Evolutionary conservation across 306 rosid genomes (phyloP), one percentile per base, ranked within the genome.

Genomic region (Cucurbita argyrosperma): DNA sequence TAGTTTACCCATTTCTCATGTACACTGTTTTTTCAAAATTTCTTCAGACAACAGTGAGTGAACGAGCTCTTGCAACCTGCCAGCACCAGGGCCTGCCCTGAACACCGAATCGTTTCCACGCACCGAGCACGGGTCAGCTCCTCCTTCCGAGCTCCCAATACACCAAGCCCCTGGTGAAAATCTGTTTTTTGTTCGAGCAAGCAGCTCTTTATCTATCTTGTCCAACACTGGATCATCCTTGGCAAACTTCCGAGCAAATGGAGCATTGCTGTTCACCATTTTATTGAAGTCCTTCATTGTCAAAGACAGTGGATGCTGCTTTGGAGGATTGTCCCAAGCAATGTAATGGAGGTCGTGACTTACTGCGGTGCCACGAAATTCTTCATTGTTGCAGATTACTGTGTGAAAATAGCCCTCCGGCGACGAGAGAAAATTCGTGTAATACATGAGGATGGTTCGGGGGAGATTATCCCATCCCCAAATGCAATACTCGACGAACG

Each of bases 381-480:
- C 88, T 54, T 88, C 85, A 0, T 70, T 87, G 87, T 87, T 87
- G 84, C 97, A 90, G 59, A 93, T 90, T 46, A 93, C 94, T 0
- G 92, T 91, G 76, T 94, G 96, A 72, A 89, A 94, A 82, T 89
- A 94, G 77, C 96, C 96, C 86, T 91, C 96, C 0, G 97, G 99
- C 1, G 99, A 92, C 47, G 98, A 94, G 72, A 91, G 66, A 63
- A 91, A 94, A 83, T 94, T 94, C 50, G 97, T 81, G 75, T 94
- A 94, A 72, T 94, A 88, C 96, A 85, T 88, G 55, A 94, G 92
- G 66, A 89, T 84, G 2, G 97, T 94, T 59, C 97, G 78, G 6
- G 99, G 99, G 63, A 94, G 83, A 80, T 89, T 94, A 85, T 94
- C 97, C 99, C 99, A 94, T 59, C 99, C 97, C 96, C 92, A 91